phyloP scores from a whole-genome alignment of 805 yeast genomes.

The Suhomyces faveliae region DNA sequence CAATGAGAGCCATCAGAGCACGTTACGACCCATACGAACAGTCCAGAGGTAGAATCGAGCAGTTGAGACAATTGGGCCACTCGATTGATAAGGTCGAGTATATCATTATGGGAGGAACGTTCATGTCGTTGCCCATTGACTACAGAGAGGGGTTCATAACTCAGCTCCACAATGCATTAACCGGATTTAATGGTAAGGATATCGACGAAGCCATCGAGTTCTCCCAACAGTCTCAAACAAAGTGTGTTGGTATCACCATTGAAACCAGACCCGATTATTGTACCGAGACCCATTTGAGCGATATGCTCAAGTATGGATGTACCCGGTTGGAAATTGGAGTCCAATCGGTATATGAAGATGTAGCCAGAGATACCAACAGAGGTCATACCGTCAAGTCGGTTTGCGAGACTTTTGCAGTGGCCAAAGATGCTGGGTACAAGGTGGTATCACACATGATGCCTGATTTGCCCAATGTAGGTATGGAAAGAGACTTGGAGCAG shows the following conservation, averaged over 20 bases:
- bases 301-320: slow-evolving; percentile 95
- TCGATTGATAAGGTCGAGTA: slow-evolving; percentile 97
- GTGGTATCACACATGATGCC: slow-evolving; percentile 99
- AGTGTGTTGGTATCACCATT: slow-evolving; percentile 97
- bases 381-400: slow-evolving; percentile 97
- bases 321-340: slow-evolving; percentile 97
- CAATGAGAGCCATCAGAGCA: slow-evolving; percentile 99
- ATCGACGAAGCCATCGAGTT: slow-evolving; percentile 87
- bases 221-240: slow-evolving; percentile 92
- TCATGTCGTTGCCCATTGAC: slow-evolving; percentile 88
- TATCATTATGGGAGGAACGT: slow-evolving; percentile 98
- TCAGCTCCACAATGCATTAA: slow-evolving; percentile 88
- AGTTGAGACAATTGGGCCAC: slow-evolving; percentile 91
- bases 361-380: slow-evolving; percentile 95
- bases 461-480: slow-evolving; percentile 96
- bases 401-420: slow-evolving; percentile 89
- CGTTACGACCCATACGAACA: slow-evolving; percentile 98
- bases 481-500: slow-evolving; percentile 96
- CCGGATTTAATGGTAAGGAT: slow-evolving; percentile 85
- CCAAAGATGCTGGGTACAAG: slow-evolving; percentile 98
- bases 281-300: slow-evolving; percentile 91
- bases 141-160: slow-evolving; percentile 89
- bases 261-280: slow-evolving; percentile 99
- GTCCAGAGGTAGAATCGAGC: slow-evolving; percentile 96
- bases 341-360: slow-evolving; percentile 96